Evolutionary conservation across 306 rosid species (phyloP).

Genomic region (Geum urbanum): DNA sequence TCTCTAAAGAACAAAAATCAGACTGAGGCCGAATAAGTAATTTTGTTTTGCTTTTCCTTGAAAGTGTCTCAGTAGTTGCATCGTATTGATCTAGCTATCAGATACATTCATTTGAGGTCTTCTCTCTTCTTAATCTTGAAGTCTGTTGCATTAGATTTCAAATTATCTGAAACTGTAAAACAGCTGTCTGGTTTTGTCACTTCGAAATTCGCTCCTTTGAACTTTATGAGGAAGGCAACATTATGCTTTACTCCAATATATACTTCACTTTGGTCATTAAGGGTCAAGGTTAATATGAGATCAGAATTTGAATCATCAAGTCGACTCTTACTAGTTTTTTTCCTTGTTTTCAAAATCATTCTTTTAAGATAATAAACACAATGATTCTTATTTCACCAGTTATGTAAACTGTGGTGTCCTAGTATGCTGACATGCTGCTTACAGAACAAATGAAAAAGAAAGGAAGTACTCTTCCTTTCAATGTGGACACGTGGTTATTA

Average conservation of each 20-base stretch:
- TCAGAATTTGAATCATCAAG: too few relatives aligned
- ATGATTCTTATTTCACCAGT: not conserved
- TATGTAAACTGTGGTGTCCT: not conserved
- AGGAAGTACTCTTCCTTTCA: not conserved
- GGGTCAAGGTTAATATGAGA: too few relatives aligned
- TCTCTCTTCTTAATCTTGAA: not conserved
- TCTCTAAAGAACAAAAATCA: not conserved
- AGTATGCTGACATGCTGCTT: too few relatives aligned
- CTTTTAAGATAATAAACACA: too few relatives aligned
- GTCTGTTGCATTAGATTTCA: slow-evolving; percentile 4
- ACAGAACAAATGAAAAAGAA: not conserved
- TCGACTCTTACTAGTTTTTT: too few relatives aligned
- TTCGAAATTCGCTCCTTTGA: not conserved
- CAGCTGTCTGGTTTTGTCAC: not conserved
- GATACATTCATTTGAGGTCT: not conserved
- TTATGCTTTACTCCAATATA: too few relatives aligned
- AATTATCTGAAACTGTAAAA: not conserved
- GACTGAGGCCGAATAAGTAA: not conserved
- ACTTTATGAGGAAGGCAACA: too few relatives aligned
- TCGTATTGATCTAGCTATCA: not conserved
- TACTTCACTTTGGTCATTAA: too few relatives aligned
- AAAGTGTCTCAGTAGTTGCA: slow-evolving; percentile 2
- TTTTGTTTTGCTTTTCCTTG: not conserved
- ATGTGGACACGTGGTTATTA: too few relatives aligned
- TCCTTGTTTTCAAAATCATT: too few relatives aligned